Conservation (phyloP, 1,284 basidiomycete genomes). For the Wolfiporia cocos region DNA sequence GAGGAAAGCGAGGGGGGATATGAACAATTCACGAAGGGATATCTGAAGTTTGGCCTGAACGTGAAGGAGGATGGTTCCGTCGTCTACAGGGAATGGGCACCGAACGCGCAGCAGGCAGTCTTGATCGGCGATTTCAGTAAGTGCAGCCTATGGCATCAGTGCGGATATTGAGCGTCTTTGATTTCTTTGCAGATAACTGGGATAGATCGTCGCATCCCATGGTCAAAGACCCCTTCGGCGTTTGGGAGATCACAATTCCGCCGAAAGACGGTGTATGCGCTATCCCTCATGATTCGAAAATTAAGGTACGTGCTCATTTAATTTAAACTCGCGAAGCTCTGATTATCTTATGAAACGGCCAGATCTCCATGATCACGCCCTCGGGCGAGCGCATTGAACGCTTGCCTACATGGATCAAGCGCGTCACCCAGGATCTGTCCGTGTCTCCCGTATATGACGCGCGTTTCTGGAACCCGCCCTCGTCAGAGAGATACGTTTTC, state of each 20-base stretch:
- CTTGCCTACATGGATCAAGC: slow-evolving; percentile 89
- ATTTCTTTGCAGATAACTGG: slow-evolving; percentile 71
- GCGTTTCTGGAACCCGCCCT: slow-evolving; percentile 96
- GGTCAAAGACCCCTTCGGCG: slow-evolving; percentile 83
- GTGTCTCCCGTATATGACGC: slow-evolving; percentile 94
- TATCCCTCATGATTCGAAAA: slow-evolving; percentile 91
- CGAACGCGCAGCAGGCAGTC: slow-evolving; percentile 77
- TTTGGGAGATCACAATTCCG: slow-evolving; percentile 89
- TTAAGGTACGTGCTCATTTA: slow-evolving; percentile 56
- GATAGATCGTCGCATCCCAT: slow-evolving; percentile 80
- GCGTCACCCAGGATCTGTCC: slow-evolving; percentile 90
- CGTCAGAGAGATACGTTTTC: slow-evolving; percentile 69
- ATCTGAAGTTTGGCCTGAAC: slow-evolving; percentile 82
- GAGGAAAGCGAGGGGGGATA: slow-evolving; percentile 81
- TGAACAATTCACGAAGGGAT: slow-evolving; percentile 85
- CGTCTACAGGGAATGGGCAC: slow-evolving; percentile 94
- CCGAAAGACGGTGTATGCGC: slow-evolving; percentile 68
- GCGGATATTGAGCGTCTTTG: not conserved
- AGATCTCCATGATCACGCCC: slow-evolving; percentile 84
- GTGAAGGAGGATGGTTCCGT: slow-evolving; percentile 67
- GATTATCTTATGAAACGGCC: too few species aligned
- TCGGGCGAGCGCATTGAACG: slow-evolving; percentile 83
- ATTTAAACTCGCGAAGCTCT: not conserved
- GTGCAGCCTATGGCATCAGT: too few species aligned
- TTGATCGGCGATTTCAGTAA: slow-evolving; percentile 96